phyloP scores from a whole-genome alignment of 2,329 filamentous ascomycete genomes.

The Colletotrichum sp. region DNA sequence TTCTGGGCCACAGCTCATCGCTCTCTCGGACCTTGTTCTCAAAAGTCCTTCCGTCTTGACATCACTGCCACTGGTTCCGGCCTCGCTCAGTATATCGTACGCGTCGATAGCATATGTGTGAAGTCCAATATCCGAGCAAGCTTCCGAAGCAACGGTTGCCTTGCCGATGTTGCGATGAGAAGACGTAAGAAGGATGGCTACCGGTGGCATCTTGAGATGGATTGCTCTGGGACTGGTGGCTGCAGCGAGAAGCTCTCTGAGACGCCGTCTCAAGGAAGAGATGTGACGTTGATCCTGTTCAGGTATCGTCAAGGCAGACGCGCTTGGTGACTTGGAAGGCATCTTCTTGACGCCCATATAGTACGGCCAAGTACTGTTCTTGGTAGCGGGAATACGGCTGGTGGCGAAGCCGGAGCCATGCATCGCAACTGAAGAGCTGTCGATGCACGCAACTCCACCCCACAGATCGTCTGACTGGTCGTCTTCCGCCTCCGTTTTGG shows the following conservation, averaged over 20 bases:
- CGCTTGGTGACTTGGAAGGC: conserved; percentile 53
- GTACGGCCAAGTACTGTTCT: conserved; percentile 84
- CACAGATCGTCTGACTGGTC: conserved; percentile 73
- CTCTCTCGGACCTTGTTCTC: conserved; percentile 85
- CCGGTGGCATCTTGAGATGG: conserved; percentile 83
- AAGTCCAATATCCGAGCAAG: conserved; percentile 87
- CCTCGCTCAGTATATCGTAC: conserved; percentile 94
- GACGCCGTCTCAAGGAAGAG: conserved; percentile 68
- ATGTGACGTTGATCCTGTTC: conserved; percentile 56
- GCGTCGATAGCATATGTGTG: conserved; percentile 90
- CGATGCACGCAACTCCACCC: conserved; percentile 86
- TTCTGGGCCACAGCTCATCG: conserved; percentile 84
- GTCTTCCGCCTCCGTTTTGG: conserved; percentile 54
- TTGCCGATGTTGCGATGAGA: conserved; percentile 96
- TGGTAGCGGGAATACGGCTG: conserved; percentile 77
- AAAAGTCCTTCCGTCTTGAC: conserved; percentile 94
- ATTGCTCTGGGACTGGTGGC: conserved; percentile 88
- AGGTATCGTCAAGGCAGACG: conserved; percentile 43
- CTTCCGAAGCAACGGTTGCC: conserved; percentile 74
- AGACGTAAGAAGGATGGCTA: conserved; percentile 87
- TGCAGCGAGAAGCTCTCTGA: conserved; percentile 85
- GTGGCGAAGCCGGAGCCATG: conserved; percentile 90
- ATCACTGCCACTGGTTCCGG: conserved; percentile 83
- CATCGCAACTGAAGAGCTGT: conserved; percentile 86
- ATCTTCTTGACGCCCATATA: conserved; percentile 80